Evolutionary conservation across 345 rosid species (phyloP), one percentile per base, ranked within the genome.

Genomic region (Syzygium jambos): DNA sequence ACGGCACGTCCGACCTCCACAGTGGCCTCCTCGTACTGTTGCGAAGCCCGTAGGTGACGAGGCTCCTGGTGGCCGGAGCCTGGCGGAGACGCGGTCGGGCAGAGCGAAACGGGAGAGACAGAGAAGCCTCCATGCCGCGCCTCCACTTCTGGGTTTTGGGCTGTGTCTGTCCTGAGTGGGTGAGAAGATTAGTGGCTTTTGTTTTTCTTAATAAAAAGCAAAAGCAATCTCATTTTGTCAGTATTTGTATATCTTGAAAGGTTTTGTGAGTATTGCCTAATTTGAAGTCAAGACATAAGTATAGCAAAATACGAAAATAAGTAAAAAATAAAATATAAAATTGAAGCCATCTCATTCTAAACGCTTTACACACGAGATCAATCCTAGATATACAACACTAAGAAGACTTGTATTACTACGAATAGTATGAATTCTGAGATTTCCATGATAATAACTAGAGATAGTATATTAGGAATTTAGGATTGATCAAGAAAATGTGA

Each of bases 41-140:
- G 86, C 96, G 91, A 25, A 92, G 90, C 65, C 94, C 92, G 53
- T 94, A 92, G 15, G 90, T 92, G 57, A 94, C 63, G 88, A 86
- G 27, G 88, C n/a, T 77, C 51, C n/a, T n/a, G n/a, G 63, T 21
- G 43, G 51, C 49, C 30, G 88, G 49, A 21, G 49, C 27, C 9
- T 43, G 82, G 82, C 3, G 82, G 82, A 73, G 49, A 22, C 82
- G 82, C 49, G 82, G 82, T 38, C 22, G 22, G 59, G 10, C 9
- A 38, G 91, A 89, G 11, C 27, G 82, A 22, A 73, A 73, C 49
- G 27, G 80, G 27, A 73, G 49, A 38, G 82, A 73, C 82, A 73
- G 82, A 34, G 82, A 9, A 73, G 15, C 82, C 4, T 73, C 82
- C 82, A 38, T 73, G 82, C 49, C 27, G 0, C 93, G 91, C 4